Conservation (phyloP, 2,329 filamentous ascomycete genomes). For the Hirsutella thompsonii region DNA sequence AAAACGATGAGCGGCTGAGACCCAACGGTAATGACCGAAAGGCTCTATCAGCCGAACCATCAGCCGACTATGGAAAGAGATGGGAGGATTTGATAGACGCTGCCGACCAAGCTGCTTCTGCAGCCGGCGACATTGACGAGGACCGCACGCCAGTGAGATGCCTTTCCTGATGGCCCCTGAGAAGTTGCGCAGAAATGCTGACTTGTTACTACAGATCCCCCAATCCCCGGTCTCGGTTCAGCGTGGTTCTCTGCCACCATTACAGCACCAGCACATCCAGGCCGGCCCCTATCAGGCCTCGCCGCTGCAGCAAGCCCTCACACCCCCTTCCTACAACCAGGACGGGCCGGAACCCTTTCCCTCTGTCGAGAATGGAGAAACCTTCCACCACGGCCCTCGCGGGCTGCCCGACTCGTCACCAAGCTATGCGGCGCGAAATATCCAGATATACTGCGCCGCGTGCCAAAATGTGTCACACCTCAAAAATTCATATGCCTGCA, state of each 20-base stretch:
- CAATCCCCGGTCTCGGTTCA: slow-evolving; percentile 53
- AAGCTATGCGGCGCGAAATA: slow-evolving; percentile 58
- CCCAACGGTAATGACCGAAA: slow-evolving; percentile 60
- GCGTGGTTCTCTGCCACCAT: slow-evolving; percentile 48
- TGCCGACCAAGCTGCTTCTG: slow-evolving; percentile 59
- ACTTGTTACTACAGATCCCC: slow-evolving; percentile 33
- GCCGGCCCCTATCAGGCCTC: slow-evolving; percentile 68
- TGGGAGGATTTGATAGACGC: slow-evolving; percentile 97
- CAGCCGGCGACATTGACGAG: slow-evolving; percentile 81
- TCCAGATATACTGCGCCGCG: slow-evolving; percentile 86
- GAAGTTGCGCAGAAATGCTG: neutral
- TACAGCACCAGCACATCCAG: slow-evolving; percentile 49
- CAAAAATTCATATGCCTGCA: slow-evolving; percentile 82
- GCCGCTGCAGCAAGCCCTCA: slow-evolving; percentile 79
- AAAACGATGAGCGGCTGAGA: slow-evolving; percentile 52
- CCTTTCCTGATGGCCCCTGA: neutral
- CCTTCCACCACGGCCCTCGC: slow-evolving; percentile 55
- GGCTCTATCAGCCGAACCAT: slow-evolving; percentile 75
- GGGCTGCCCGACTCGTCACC: slow-evolving; percentile 60
- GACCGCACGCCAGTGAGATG: slow-evolving; percentile 73
- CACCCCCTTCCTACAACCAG: slow-evolving; percentile 60
- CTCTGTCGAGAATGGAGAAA: slow-evolving; percentile 69
- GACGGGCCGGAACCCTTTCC: slow-evolving; percentile 70
- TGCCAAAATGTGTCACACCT: slow-evolving; percentile 68
- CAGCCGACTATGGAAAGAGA: slow-evolving; percentile 70